Percentiles rank a stretch among this genome's conserved stretches.
Evolutionary conservation across 2,329 filamentous ascomycete species (phyloP).

Genomic region (Aspergillus pseudoglaucus): DNA sequence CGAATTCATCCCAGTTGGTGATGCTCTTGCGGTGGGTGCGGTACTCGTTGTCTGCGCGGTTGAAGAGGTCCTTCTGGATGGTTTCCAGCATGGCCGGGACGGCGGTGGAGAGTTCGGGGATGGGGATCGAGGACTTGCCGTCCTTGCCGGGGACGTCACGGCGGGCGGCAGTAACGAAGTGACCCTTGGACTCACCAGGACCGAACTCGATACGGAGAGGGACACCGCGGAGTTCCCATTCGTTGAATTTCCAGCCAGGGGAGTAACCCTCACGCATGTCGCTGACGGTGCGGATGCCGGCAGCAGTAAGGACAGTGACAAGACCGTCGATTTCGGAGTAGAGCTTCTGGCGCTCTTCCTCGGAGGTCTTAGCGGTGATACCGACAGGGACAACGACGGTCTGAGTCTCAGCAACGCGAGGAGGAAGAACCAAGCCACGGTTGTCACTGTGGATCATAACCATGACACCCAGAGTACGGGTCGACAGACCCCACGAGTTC

Average conservation of each 20-base stretch:
- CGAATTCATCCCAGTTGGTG: conserved; percentile 83
- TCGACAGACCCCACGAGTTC: conserved; percentile 98
- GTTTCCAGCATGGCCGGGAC: conserved; percentile 78
- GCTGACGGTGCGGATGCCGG: conserved; percentile 68
- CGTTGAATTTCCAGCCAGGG: conserved; percentile 96
- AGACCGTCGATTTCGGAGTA: conserved; percentile 70
- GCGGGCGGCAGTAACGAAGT: conserved; percentile 76
- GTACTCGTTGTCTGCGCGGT: conserved; percentile 71
- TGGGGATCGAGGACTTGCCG: conserved; percentile 72
- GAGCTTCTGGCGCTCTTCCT: conserved; percentile 71
- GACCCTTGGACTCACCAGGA: conserved; percentile 83
- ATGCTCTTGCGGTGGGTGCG: conserved; percentile 72
- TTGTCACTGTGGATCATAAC: conserved; percentile 97
- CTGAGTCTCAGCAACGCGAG: conserved; percentile 80
- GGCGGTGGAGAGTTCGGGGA: conserved; percentile 65
- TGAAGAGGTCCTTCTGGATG: conserved; percentile 78
- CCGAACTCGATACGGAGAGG: conserved; percentile 93
- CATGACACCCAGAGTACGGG: conserved; percentile 96
- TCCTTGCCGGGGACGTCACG: conserved; percentile 63
- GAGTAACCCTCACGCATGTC: conserved; percentile 87
- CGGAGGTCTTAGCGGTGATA: conserved; percentile 76
- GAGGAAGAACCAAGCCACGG: conserved; percentile 88
- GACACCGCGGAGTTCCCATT: conserved; percentile 95
- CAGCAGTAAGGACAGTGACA: conserved; percentile 60
- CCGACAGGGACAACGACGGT: conserved; percentile 86